Evolutionary conservation across 768 basidiomycete genomes (phyloP), one percentile per base, ranked within the genome.

Genomic region (Auriscalpium vulgare): DNA sequence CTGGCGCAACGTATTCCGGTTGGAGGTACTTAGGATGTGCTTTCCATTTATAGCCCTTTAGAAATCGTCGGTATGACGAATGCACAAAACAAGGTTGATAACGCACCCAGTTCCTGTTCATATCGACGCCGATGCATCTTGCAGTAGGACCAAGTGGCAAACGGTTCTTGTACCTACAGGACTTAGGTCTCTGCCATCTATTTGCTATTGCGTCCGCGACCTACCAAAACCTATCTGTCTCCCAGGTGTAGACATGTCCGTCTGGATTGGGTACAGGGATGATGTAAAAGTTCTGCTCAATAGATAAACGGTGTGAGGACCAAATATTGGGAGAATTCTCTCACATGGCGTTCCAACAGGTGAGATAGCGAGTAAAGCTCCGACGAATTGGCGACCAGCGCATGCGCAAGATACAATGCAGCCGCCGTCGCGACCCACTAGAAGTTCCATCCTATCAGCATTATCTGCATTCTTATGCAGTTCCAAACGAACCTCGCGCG

Each of bases 341-440:
- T 49, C 68, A 80, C 84, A 65, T 79, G 82, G 46, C 72, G 65
- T 23, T 81, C 71, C 13, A 88, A 71, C n/a, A 88, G 74, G 34
- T 65, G 62, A 1, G 72, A 66, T 34, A 81, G 68, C 0, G 81
- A 81, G 51, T 70, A 72, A 16, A 68, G 62, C 60, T 84, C 78
- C 0, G 75, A 70, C 0, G 71, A 51, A 54, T 82, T 69, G 7
- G 80, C 69, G 4, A 87, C 73, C 5, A 94, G 75, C 0, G 83
- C 78, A 63, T 94, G 90, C 0, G 85, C 78, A 43, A 90, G 65
- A 66, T 91, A 91, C 10, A 88, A 72, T 0, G 86, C 74, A 0
- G 89, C 80, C 0, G 89, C 77, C 0, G 87, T 84, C 3, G 89
- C 85, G 51, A 94, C 78, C 91, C 91, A 94, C 85, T 91, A 51